Evolutionary conservation across 1,284 basidiomycete species (phyloP).

Genomic region (Uromyces viciae-fabae): DNA sequence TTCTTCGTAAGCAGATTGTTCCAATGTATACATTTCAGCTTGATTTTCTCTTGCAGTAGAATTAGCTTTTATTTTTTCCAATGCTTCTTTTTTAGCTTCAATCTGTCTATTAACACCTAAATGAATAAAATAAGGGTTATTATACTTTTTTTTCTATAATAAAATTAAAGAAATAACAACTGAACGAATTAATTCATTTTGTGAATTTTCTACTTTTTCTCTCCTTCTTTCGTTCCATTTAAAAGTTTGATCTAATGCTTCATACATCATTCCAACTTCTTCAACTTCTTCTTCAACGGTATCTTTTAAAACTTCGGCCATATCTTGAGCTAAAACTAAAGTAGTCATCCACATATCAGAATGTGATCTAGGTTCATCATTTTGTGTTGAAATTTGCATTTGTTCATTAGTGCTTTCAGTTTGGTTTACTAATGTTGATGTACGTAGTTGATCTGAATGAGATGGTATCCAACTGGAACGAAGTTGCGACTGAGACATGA

Average conservation of each 20-base stretch:
- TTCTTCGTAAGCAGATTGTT: constrained; percentile 39
- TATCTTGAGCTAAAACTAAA: constrained; percentile 23
- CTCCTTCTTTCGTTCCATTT: constrained; percentile 40
- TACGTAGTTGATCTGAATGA: too few species aligned
- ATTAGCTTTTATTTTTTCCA: constrained; percentile 39
- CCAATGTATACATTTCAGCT: constrained; percentile 30
- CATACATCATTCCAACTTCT: constrained; percentile 32
- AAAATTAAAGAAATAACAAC: too few species aligned
- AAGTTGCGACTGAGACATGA: too few species aligned
- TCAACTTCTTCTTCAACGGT: constrained; percentile 39
- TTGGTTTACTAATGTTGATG: too few species aligned
- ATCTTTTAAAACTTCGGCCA: constrained; percentile 34
- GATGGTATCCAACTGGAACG: too few species aligned
- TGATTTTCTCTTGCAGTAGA: constrained; percentile 41
- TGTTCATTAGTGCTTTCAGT: too few species aligned
- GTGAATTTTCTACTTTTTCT: constrained; percentile 36
- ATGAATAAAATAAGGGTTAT: too few species aligned
- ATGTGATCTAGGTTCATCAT: constrained; percentile 18
- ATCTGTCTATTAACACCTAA: constrained; percentile 32
- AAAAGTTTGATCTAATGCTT: constrained; percentile 41
- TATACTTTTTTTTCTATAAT: too few species aligned
- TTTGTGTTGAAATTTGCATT: too few species aligned
- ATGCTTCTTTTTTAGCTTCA: constrained; percentile 39
- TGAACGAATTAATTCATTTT: constrained; percentile 35
- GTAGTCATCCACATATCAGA: constrained; percentile 27